Conservation (phyloP, 164 flowering plant genomes). For the Stephania japonica region DNA sequence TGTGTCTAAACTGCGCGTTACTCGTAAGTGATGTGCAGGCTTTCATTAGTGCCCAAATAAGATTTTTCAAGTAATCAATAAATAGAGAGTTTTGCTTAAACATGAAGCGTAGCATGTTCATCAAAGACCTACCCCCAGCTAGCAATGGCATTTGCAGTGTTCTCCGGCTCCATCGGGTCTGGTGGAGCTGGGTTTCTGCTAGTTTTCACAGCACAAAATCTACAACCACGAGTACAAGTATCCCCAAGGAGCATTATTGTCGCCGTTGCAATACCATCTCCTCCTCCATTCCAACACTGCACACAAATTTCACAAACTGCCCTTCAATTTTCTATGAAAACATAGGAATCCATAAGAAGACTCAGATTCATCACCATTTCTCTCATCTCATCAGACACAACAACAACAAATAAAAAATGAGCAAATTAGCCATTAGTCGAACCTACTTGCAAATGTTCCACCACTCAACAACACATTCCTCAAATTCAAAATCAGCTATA, state of each 20-base stretch:
- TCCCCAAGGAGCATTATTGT: conserved; percentile 97
- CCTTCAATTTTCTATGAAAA: background rate
- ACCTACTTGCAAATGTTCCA: no score
- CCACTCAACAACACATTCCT: no score
- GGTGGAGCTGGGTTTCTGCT: conserved; percentile 89
- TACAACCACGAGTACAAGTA: conserved; percentile 93
- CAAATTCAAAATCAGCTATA: no score
- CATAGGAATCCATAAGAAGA: background rate
- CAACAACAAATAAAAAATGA: background rate
- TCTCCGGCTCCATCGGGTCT: conserved; percentile 86
- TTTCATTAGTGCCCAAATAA: background rate
- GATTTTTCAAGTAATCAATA: background rate
- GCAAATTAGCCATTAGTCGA: no score
- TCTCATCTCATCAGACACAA: background rate
- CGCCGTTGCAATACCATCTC: conserved; percentile 88
- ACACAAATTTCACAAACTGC: background rate
- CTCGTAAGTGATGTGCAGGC: background rate
- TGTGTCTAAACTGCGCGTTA: background rate
- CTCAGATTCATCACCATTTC: background rate
- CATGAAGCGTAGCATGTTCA: background rate
- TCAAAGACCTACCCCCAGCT: conserved; percentile 73
- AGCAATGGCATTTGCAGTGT: conserved; percentile 86
- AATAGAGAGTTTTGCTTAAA: background rate
- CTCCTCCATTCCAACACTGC: conserved; percentile 98
- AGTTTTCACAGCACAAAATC: conserved; percentile 97